Evolutionary conservation across 1,139 yeast genomes (phyloP).

Genomic region (Entelexis paramagnoliae): DNA sequence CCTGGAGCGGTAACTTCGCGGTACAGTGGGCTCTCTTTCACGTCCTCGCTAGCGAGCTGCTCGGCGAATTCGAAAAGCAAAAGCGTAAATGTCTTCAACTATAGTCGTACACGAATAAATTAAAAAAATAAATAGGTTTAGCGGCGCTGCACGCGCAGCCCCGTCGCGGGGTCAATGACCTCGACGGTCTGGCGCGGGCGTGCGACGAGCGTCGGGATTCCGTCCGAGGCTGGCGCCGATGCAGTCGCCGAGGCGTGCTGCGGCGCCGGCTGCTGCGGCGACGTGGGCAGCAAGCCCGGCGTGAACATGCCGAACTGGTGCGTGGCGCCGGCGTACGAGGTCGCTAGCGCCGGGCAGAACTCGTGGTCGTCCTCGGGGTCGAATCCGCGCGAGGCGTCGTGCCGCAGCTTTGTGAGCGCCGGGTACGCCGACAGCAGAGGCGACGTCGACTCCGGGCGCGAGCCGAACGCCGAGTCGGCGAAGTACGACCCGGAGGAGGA

Average conservation of each 20-base stretch:
- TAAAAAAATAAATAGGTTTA: constrained; percentile 8
- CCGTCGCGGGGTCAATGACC: constrained; percentile 70
- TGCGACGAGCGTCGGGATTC: constrained; percentile 21
- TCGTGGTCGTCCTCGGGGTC: constrained; percentile 62
- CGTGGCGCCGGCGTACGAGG: background rate
- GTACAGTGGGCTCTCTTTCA: too few species aligned
- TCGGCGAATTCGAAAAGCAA: background rate
- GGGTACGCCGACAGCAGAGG: constrained; percentile 28
- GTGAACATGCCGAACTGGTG: constrained; percentile 5
- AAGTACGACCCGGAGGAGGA: constrained; percentile 21
- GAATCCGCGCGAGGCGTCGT: constrained; percentile 54
- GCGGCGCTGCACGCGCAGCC: constrained; percentile 27
- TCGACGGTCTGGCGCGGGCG: constrained; percentile 43
- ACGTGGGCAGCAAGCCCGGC: background rate
- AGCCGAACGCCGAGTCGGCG: constrained; percentile 10
- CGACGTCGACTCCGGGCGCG: constrained; percentile 29
- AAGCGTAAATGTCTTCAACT: constrained; percentile 2
- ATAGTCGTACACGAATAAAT: constrained; percentile 15
- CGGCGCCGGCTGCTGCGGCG: constrained; percentile 2
- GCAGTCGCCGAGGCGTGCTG: background rate
- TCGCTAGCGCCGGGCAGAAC: constrained; percentile 46
- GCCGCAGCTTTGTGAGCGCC: constrained; percentile 29
- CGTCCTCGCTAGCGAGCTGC: background rate
- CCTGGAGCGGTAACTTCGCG: too few species aligned
- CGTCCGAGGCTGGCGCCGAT: constrained; percentile 3